Base-by-base conservation (phyloP, 257 asterid species). In the Echites panduratus region DNA sequence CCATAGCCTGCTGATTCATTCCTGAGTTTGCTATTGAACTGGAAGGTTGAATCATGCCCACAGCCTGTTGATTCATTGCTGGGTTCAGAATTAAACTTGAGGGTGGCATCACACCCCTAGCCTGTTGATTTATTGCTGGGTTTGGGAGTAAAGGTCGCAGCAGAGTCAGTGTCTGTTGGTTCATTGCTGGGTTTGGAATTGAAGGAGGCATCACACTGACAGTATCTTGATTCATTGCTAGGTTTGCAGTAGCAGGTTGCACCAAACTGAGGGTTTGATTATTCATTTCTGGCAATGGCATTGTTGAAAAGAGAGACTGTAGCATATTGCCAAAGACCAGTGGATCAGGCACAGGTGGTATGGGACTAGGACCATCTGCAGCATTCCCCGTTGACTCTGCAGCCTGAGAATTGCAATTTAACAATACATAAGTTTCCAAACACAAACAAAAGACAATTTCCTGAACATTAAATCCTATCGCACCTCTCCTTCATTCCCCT, bases 401-500 rank as follows among this genome's bases (percentile, higher is more conserved):
- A 71, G 17, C 75, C 75, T 71, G 75, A 56, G 54, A 41, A 38
- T 7, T 6, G 56, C 24, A 40, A 12, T 2, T 20, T 20, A 11
- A 49, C n/a, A 38, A 38, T 1, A n/a, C 13, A 52, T 3, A 12
- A 19, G 10, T 50, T 49, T 11, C 14, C 40, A 5, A 38, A 5
- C 43, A 71, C 1, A 40, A 1, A 29, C 7, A 32, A 20, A 63
- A 17, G 35, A 32, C 7, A 32, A 49, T 40, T 11, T 19, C 16
- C 7, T 54, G 62, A 66, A 56, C 57, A 27, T 19, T 67, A 24
- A 9, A n/a, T 48, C 29, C 56, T 45, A 54, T 12, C 22, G 41
- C n/a, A 80, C 78, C 75, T 76, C 38, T 32, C 56, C 66, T 58
- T 24, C 13, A 49, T 53, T 22, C 32, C 70, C 68, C 53, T 14